Conservation (phyloP, 345 rosid species). For the Microthlaspi erraticum region DNA sequence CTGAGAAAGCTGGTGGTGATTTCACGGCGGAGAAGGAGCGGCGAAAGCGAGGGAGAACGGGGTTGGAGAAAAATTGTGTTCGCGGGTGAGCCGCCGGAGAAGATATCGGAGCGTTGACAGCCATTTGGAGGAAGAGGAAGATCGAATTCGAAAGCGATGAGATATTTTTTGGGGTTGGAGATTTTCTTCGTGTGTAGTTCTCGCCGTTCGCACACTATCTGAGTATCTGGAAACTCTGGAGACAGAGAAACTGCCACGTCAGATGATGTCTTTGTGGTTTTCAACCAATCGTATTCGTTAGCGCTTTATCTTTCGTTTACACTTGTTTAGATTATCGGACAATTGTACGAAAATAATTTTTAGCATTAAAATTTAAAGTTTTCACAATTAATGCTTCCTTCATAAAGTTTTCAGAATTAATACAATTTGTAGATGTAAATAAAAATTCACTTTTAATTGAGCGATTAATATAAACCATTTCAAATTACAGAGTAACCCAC, state of each 20-base stretch:
- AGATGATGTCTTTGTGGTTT: constrained; percentile 30
- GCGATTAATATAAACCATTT: constrained; percentile 2
- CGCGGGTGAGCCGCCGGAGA: constrained; percentile 54
- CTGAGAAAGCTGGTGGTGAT: constrained; percentile 42
- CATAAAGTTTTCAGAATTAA: too few relatives aligned
- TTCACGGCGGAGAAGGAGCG: constrained; percentile 43
- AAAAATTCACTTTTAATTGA: neutral
- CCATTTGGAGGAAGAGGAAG: constrained; percentile 56
- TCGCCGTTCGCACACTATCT: constrained; percentile 33
- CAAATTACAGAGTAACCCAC: constrained; percentile 21
- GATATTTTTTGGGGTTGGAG: constrained; percentile 8
- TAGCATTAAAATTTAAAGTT: too few relatives aligned
- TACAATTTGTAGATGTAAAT: neutral
- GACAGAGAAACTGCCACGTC: constrained; percentile 48
- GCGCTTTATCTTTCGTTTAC: constrained; percentile 37
- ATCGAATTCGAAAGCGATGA: constrained; percentile 20
- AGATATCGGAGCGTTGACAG: constrained; percentile 57
- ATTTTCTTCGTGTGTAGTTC: constrained; percentile 29
- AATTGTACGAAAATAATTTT: too few relatives aligned
- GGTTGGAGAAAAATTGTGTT: constrained; percentile 45
- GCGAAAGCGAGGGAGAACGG: constrained; percentile 36
- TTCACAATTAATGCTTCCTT: too few relatives aligned
- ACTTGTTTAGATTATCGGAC: neutral
- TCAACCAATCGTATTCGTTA: constrained; percentile 41
- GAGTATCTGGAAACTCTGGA: constrained; percentile 26